Base-by-base conservation (phyloP, 2,329 filamentous ascomycete genomes). In the Aspergillus texensis region DNA sequence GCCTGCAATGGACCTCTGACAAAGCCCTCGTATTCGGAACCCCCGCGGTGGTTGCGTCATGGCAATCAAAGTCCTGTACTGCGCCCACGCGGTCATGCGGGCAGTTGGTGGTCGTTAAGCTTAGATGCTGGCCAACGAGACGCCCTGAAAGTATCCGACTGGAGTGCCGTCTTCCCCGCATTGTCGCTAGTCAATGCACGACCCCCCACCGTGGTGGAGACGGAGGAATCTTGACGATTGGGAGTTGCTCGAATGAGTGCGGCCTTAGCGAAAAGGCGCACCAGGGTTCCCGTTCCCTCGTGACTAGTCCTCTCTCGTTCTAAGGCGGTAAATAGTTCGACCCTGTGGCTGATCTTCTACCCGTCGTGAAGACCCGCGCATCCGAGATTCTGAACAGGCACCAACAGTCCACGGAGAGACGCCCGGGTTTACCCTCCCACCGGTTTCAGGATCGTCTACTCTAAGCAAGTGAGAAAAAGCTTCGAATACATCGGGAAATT, bases 121-220 rank as follows among this genome's bases (percentile, higher is more conserved):
- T 54, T 54, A 54, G 30, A 54, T 53, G 16, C n/a, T 34, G 30
- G 32, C 12, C 52, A 54, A 54, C 52, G n/a, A 34, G 26, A 30
- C 6, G 14, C n/a, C 4, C 3, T 4, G n/a, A 34, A 4, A 19
- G 24, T 10, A 3, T 24, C 1, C 52, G 5, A n/a, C 2, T 36
- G 3, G 52, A 16, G n/a, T 36, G 11, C 32, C n/a, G 32, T 19
- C 34, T 55, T 9, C 52, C 52, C 52, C 52, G 52, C 52, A 55
- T 55, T 39, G 52, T 55, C 21, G 6, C 52, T 36, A 55, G 52
- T 54, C 34, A 16, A 55, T 55, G 52, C 52, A 36, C 52, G 11
- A 54, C n/a, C 52, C 52, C 52, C 16, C 52, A 24, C 52, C 10
- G 21, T n/a, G 30, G 52, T 54, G 52, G 52, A 24, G 32, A 24